Evolutionary conservation across 768 basidiomycete genomes (phyloP).

Genomic region (Macrolepiota fuliginosa): DNA sequence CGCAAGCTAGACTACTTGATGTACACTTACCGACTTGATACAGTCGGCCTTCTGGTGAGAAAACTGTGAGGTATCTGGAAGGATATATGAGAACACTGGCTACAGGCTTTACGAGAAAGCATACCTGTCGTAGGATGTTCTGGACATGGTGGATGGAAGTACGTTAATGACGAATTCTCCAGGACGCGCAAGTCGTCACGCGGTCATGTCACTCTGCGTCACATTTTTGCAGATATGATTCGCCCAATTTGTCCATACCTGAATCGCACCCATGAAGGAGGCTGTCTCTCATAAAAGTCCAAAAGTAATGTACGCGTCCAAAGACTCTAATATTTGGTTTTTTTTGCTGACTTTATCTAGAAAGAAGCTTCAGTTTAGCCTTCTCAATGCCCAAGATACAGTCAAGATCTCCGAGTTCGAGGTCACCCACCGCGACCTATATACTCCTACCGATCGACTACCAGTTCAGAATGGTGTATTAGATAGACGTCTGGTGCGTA

Average conservation of each 20-base stretch:
- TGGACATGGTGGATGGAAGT: conserved; percentile 65
- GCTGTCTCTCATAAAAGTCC: conserved; percentile 75
- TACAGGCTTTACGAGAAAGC: background rate
- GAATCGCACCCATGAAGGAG: conserved; percentile 65
- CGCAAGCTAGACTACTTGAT: background rate
- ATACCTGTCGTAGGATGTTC: conserved; percentile 91
- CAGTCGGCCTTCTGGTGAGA: conserved; percentile 94
- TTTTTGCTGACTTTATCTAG: conserved; percentile 37
- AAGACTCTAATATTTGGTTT: background rate
- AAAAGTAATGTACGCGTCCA: conserved; percentile 70
- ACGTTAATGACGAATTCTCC: conserved; percentile 19
- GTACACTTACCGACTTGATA: conserved; percentile 91
- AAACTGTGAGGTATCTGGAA: conserved; percentile 87
- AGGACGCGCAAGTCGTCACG: conserved; percentile 56
- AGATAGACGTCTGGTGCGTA: conserved; percentile 81
- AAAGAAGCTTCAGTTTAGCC: conserved; percentile 94
- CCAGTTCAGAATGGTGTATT: conserved; percentile 92
- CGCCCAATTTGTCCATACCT: conserved; percentile 6
- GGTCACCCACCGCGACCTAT: conserved; percentile 89
- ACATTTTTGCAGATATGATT: conserved; percentile 12
- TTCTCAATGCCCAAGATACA: conserved; percentile 91
- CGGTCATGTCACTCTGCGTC: conserved; percentile 25
- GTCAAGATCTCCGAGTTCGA: conserved; percentile 97
- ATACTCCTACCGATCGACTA: conserved; percentile 76
- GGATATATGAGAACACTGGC: background rate